Base-by-base conservation (phyloP, 2,329 filamentous ascomycete genomes). In the Ciborinia camelliae region DNA sequence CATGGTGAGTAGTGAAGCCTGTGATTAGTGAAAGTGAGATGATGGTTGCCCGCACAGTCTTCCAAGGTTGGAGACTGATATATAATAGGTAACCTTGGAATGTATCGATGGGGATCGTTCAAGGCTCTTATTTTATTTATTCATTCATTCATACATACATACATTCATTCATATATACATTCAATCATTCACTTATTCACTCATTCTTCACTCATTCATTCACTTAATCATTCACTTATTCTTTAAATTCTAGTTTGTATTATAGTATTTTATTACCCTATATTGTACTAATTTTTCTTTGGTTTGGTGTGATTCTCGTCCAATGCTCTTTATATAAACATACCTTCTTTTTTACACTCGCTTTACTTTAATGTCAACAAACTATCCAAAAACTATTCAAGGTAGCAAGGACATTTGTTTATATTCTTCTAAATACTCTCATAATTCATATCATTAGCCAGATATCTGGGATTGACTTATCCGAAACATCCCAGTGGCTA, bases 41-140 rank as follows among this genome's bases (percentile, higher is more conserved):
- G 30, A 48, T 41, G 20, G 51, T 39, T 30, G 52, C 23, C 32
- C 50, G 39, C 60, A 62, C 50, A 53, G 60, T 62, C 45, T 61
- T 61, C n/a, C n/a, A n/a, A n/a, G n/a, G n/a, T n/a, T n/a, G n/a
- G n/a, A n/a, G n/a, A n/a, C n/a, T n/a, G n/a, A n/a, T n/a, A n/a
- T n/a, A n/a, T n/a, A n/a, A n/a, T n/a, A n/a, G n/a, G n/a, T n/a
- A n/a, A n/a, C n/a, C n/a, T n/a, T n/a, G n/a, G n/a, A n/a, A n/a
- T n/a, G n/a, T n/a, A n/a, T n/a, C n/a, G n/a, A n/a, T n/a, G n/a
- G n/a, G n/a, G n/a, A n/a, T n/a, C n/a, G n/a, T n/a, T n/a, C n/a
- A n/a, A n/a, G n/a, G n/a, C n/a, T 37, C 35, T 37, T 37, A 37
- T 12, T 37, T 37, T 37, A 37, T 37, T 37, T 55, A 15, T 28